Percentiles rank a stretch among this genome's conserved stretches.
These are phyloP conservation scores for Plantago rigida DNA, from an alignment of 305 asterid species.

Conservation along the genomic window DNA sequence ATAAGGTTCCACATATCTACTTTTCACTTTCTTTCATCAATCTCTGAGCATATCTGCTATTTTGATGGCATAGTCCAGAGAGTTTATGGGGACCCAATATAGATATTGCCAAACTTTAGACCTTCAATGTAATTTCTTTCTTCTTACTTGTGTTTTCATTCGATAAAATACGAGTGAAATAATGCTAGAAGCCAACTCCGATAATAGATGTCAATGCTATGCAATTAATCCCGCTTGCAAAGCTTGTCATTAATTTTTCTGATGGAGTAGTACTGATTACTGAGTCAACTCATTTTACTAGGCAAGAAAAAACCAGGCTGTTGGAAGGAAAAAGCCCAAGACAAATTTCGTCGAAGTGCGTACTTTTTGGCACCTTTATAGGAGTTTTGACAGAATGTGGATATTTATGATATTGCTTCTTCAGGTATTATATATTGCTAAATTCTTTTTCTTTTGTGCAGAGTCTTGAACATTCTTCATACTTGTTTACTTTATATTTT, in stretches of 20 bases:
- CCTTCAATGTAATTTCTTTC: too few relatives aligned
- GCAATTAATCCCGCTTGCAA: neutral
- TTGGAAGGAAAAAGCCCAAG: constrained; percentile 81
- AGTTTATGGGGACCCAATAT: too few relatives aligned
- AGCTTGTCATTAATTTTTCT: neutral
- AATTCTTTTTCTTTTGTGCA: neutral
- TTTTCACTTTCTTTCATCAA: too few relatives aligned
- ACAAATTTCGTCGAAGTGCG: constrained; percentile 94
- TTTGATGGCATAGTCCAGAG: too few relatives aligned
- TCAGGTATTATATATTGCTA: constrained; percentile 50
- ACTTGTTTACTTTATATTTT: constrained; percentile 17
- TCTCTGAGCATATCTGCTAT: too few relatives aligned
- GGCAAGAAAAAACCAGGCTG: constrained; percentile 41
- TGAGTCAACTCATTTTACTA: constrained; percentile 29
- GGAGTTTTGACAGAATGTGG: constrained; percentile 97
- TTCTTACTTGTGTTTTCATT: too few relatives aligned
- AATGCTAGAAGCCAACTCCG: too few relatives aligned
- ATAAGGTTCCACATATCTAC: too few relatives aligned
- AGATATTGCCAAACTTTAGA: too few relatives aligned
- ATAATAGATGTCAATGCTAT: neutral
- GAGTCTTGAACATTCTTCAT: constrained; percentile 1
- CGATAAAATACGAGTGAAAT: too few relatives aligned
- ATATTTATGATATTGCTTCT: constrained; percentile 77
- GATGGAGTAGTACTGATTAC: neutral
- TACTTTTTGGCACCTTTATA: constrained; percentile 90